A percentile compares a stretch with the other conserved stretches of the same genome.
Conservation (phyloP, 768 basidiomycete genomes). For the Serendipita vermifera region DNA sequence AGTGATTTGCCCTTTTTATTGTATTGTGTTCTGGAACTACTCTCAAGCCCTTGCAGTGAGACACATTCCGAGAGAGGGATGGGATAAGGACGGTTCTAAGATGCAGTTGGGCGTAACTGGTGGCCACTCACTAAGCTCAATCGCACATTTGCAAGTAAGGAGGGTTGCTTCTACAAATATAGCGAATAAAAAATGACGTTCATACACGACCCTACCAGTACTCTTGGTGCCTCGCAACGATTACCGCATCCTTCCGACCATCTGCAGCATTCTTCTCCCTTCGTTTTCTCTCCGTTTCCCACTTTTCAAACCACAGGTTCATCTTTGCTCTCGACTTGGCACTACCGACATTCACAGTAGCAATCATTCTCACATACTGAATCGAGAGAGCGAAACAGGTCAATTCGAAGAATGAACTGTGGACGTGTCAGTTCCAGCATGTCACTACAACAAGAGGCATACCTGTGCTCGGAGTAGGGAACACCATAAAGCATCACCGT, state of each 20-base stretch:
- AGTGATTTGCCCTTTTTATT: too few relatives aligned
- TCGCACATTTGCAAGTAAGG: too few relatives aligned
- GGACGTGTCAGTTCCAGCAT: constrained; percentile 62
- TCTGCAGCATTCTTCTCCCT: constrained; percentile 27
- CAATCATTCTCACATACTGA: constrained; percentile 78
- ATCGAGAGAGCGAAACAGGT: constrained; percentile 90
- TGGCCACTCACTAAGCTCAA: too few relatives aligned
- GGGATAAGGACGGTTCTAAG: too few relatives aligned
- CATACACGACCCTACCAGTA: constrained; percentile 17
- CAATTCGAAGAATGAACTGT: constrained; percentile 89
- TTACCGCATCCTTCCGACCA: constrained; percentile 10
- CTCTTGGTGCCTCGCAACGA: constrained; percentile 13
- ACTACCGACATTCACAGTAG: constrained; percentile 83
- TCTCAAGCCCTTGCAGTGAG: too few relatives aligned
- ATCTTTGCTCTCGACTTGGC: constrained; percentile 68
- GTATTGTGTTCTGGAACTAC: too few relatives aligned
- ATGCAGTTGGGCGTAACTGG: too few relatives aligned
- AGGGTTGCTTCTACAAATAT: too few relatives aligned
- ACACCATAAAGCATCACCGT: constrained; percentile 65
- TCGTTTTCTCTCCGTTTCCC: constrained; percentile 71
- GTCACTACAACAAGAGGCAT: constrained; percentile 1
- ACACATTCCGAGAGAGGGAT: too few relatives aligned
- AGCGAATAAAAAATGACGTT: too few relatives aligned
- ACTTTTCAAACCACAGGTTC: constrained; percentile 76
- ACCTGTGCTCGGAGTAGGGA: constrained; percentile 24